Conservation (phyloP, 257 asterid genomes). For the Euphrasia confusa region DNA sequence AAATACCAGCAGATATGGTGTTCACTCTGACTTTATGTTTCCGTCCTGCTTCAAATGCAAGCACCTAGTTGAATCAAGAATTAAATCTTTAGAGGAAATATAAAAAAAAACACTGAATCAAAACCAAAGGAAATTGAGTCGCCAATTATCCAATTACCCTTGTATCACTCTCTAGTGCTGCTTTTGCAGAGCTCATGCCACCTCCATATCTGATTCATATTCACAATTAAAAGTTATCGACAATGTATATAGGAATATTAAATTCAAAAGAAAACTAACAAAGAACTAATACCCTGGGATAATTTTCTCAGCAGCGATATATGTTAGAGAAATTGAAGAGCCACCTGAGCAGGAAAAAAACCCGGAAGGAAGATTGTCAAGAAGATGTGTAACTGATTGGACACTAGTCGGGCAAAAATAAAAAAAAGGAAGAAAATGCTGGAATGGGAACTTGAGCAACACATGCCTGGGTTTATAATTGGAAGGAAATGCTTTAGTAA, state of each 20-base stretch:
- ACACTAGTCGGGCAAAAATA: not conserved
- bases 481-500: slow-evolving; percentile 75
- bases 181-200: slow-evolving; percentile 94
- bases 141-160: slow-evolving; percentile 39
- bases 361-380: slow-evolving; percentile 6
- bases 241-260: slow-evolving; percentile 4
- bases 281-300: slow-evolving; percentile 65
- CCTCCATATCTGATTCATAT: slow-evolving; percentile 64
- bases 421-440: not conserved
- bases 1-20: slow-evolving; percentile 85
- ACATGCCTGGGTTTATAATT: slow-evolving; percentile 74
- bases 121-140: not conserved
- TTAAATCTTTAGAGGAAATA: not conserved
- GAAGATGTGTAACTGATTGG: not conserved
- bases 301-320: slow-evolving; percentile 82
- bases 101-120: not conserved
- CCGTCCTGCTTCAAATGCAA: slow-evolving; percentile 94
- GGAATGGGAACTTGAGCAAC: not conserved
- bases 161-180: slow-evolving; percentile 87
- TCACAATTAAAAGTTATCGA: slow-evolving; percentile 11
- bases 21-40: slow-evolving; percentile 80
- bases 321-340: slow-evolving; percentile 75
- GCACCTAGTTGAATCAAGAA: slow-evolving; percentile 46
- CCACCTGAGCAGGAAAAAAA: slow-evolving; percentile 55
- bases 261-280: slow-evolving; percentile 1